Conservation (phyloP, 2,329 filamentous ascomycete genomes). For the Ophidiomyces ophidiicola region DNA sequence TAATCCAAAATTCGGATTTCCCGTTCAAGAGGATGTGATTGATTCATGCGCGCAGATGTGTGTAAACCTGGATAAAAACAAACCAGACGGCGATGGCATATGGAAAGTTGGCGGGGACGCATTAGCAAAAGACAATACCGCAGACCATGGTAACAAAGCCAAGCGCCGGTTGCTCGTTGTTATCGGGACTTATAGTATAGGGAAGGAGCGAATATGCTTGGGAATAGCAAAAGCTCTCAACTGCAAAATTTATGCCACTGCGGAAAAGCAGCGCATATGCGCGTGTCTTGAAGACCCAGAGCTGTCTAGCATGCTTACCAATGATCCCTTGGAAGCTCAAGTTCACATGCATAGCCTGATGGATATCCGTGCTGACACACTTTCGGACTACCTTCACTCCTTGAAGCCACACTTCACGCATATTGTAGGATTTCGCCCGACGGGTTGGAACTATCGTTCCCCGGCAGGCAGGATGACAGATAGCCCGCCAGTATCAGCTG, state of each 20-base stretch:
- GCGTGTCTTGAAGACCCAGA: constrained; percentile 75
- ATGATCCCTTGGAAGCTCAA: constrained; percentile 70
- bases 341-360: constrained; percentile 96
- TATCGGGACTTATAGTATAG: constrained; percentile 94
- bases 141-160: background rate
- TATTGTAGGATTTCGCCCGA: constrained; percentile 81
- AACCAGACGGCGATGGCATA: constrained; percentile 37
- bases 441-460: constrained; percentile 85
- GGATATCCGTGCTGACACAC: constrained; percentile 80
- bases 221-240: constrained; percentile 77
- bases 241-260: constrained; percentile 78
- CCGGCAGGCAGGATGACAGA: constrained; percentile 51
- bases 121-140: background rate
- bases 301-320: constrained; percentile 63
- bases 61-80: constrained; percentile 58
- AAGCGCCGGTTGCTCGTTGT: constrained; percentile 64
- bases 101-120: constrained; percentile 41
- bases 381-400: constrained; percentile 73
- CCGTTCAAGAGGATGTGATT: constrained; percentile 77
- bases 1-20: constrained; percentile 90
- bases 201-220: constrained; percentile 90
- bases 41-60: constrained; percentile 78
- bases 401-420: constrained; percentile 73
- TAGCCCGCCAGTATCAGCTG: constrained; percentile 50
- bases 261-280: constrained; percentile 73